A percentile compares a stretch with the other conserved stretches of the same genome.
Conservation (phyloP, 2,329 filamentous ascomycete species). For the Neopestalotiopsis sp. region DNA sequence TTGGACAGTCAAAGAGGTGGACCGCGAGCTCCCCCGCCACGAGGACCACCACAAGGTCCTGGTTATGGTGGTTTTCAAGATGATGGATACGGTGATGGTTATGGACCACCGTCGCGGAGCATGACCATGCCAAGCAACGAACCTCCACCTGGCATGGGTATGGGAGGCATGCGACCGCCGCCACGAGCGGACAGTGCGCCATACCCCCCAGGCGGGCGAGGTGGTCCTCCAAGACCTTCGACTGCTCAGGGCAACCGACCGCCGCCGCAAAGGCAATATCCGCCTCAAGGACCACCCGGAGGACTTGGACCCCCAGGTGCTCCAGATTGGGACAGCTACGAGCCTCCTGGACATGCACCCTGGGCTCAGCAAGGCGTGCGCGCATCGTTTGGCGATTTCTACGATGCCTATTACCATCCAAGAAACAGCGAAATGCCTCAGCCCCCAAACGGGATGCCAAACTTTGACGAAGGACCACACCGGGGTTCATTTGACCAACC, state of each 20-base stretch:
- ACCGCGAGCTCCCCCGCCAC: conserved; percentile 41
- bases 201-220: conserved; percentile 49
- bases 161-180: conserved; percentile 40
- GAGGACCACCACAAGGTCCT: conserved; percentile 37
- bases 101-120: conserved; percentile 60
- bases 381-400: conserved; percentile 56
- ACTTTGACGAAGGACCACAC: conserved; percentile 49
- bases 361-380: conserved; percentile 41
- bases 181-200: conserved; percentile 50
- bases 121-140: conserved; percentile 64
- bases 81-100: conserved; percentile 44
- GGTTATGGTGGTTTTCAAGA: conserved; percentile 45
- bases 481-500: conserved; percentile 55
- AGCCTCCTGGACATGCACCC: conserved; percentile 37
- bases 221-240: conserved; percentile 57
- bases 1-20: conserved; percentile 38
- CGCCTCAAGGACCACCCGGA: conserved; percentile 46
- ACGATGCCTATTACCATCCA: conserved; percentile 59
- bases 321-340: conserved; percentile 19
- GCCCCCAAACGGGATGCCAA: conserved; percentile 41
- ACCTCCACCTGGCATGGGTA: conserved; percentile 43
- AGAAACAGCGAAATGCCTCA: conserved; percentile 38
- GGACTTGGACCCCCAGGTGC: conserved; percentile 27
- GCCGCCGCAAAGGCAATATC: conserved; percentile 60
- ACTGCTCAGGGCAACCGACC: conserved; percentile 59